phyloP scores from a whole-genome alignment of 768 basidiomycete species.

The Kondoa subrosea region DNA sequence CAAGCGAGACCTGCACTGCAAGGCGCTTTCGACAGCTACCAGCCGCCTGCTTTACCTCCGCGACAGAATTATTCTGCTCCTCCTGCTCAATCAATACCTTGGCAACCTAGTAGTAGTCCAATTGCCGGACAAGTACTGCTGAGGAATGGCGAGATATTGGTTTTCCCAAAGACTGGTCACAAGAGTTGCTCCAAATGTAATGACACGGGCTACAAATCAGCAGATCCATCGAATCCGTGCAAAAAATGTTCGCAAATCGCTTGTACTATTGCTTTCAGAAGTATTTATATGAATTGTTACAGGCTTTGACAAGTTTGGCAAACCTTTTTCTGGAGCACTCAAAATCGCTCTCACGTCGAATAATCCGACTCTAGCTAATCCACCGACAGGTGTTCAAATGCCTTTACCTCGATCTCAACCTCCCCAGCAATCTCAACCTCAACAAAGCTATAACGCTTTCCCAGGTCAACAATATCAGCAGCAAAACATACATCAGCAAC shows the following conservation, averaged over 20 bases:
- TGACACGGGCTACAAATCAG: slow-evolving; percentile 57
- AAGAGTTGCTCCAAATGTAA: slow-evolving; percentile 37
- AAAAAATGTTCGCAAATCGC: slow-evolving; percentile 36
- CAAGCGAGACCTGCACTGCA: slow-evolving; percentile 1
- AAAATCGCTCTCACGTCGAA: slow-evolving; percentile 1
- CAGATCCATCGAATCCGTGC: slow-evolving; percentile 52
- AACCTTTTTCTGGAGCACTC: slow-evolving; percentile 46
- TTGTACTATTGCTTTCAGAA: not conserved
- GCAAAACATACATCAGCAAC: not conserved
- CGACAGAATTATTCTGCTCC: not conserved
- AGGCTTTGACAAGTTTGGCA: slow-evolving; percentile 50
- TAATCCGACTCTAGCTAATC: not conserved
- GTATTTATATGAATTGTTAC: not conserved
- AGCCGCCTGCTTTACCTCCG: not conserved
- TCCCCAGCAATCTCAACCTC: not conserved
- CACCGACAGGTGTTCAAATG: not conserved
- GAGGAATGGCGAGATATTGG: slow-evolving; percentile 44
- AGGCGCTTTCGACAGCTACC: not conserved
- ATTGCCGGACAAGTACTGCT: slow-evolving; percentile 53
- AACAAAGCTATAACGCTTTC: no score
- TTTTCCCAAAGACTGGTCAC: slow-evolving; percentile 42
- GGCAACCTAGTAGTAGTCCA: slow-evolving; percentile 45
- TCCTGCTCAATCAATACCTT: not conserved
- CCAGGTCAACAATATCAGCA: not conserved
- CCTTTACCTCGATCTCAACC: not conserved